Evolutionary conservation across 2,329 filamentous ascomycete species (phyloP), one percentile per base, ranked within the genome.

Genomic region (Emmonsiellopsis sp.): DNA sequence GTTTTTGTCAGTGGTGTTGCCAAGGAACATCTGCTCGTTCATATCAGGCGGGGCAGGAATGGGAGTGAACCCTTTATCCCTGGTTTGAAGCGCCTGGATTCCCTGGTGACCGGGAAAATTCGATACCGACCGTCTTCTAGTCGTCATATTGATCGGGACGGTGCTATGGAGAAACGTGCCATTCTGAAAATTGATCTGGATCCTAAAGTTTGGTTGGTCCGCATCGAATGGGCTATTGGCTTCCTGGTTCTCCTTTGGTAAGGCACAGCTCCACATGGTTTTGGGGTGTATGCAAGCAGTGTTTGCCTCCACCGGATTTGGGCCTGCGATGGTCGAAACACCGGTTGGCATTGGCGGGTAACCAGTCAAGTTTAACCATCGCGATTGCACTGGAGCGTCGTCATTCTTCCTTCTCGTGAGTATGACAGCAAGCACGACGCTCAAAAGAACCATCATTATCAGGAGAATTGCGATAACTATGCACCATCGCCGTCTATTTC

Each of bases 291-390:
- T 83, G 60, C 91, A 97, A 6, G 80, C 81, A 21, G 80, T 81
- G 52, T 82, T 78, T n/a, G 81, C 72, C 2, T 78, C 71, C 0
- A 79, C 78, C 49, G 86, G 83, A 60, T 87, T 80, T 0, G 89
- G 82, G 5, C 85, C 86, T 13, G 87, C 81, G 13, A 96, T 79
- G 0, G 88, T 94, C 56, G 88, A 78, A 14, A 92, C 78, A 0
- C 91, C 92, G 0, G 87, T 92, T 1, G 88, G 88, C 63, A 96
- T 88, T 0, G 90, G 86, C 14, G 91, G 91, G 60, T 88, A 95
- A 49, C 84, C 83, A 1, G 91, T 94, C 56, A 94, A 68, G 64
- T 95, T 95, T 53, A 95, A 76, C 86, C 88, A 96, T 48, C 78
- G 71, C 2, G 78, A 77, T 58, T 78, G 21, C 13, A 32, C 44